Evolutionary conservation across 2,329 filamentous ascomycete species (phyloP), one percentile per base, ranked within the genome.

Genomic region (Ampelomyces quisqualis): DNA sequence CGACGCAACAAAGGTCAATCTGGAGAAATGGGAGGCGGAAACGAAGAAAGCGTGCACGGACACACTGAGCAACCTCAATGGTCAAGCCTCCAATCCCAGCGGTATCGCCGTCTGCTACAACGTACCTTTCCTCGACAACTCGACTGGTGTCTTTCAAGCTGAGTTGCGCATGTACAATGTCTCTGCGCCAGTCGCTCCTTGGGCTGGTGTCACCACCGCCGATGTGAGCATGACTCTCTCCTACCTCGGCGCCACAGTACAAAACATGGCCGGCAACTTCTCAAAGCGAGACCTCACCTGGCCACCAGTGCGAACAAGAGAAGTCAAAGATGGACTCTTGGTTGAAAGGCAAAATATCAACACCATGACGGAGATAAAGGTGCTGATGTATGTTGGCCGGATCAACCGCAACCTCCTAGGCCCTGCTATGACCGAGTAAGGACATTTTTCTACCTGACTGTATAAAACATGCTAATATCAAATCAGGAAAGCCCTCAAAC

Each of bases 81-180:
- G 69, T 8, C 71, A 76, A 45, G 79, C 82, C 28, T 77, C 79
- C 17, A 91, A 90, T 53, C 85, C 86, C 4, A 85, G 86, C 7
- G 88, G 88, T 35, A 79, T 88, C 33, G 85, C 84, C 43, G 80
- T 88, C 33, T 94, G 88, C 77, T 93, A 91, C 72, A 94, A 93
- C 64, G 69, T 94, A 17, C 82, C 84, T 0, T 80, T 79, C 26
- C 76, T 89, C 42, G 78, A 91, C 69, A 80, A 79, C 54, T 67
- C 68, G 4, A 82, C 79, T 0, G 87, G 87, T 20, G 72, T 81
- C 11, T 93, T 93, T 63, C 79, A 86, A 67, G 86, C 87, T 20
- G 88, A 93, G 62, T 68, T 93, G 35, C 77, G 87, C 38, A 72
- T 93, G 45, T 93, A 82, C 70, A 82, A 84, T 65, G 70, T 90